Evolutionary conservation across 768 basidiomycete species (phyloP), one percentile per base, ranked within the genome.

Genomic region (Coprinopsis sp.): DNA sequence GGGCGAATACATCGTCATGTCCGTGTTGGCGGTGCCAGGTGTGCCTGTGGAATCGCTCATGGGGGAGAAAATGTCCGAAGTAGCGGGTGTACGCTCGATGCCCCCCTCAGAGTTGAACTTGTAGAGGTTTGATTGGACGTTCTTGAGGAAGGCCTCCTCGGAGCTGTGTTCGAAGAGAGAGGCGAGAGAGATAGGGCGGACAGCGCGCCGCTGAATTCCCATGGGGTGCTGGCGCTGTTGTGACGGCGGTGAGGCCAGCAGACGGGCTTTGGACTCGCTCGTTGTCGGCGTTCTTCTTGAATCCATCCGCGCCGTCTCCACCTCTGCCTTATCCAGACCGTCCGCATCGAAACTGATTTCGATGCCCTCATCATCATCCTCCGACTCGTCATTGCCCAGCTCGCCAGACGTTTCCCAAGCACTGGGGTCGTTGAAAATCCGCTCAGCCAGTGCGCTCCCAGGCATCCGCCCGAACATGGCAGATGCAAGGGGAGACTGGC

Each of bases 371-470:
- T n/a, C n/a, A n/a, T n/a, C n/a, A n/a, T n/a, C n/a, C n/a, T n/a
- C n/a, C n/a, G n/a, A n/a, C n/a, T n/a, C n/a, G n/a, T n/a, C n/a
- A n/a, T n/a, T n/a, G n/a, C n/a, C n/a, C n/a, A n/a, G n/a, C n/a
- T n/a, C n/a, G n/a, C n/a, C n/a, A n/a, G n/a, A n/a, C 18, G 58
- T 62, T 31, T 64, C 64, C 71, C 70, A 73, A 25, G 71, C 66
- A n/a, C 65, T 48, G 3, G 71, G 71, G 47, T 70, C 69, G 38
- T 71, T 71, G 54, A 71, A 70, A 38, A 71, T 73, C 41, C 57
- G 63, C 52, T 71, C 70, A 44, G 69, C 70, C 23, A 71, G 58
- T 10, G 68, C 68, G 43, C 64, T 69, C n/a, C 63, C 63, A 16
- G 68, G 69, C 16, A 65, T 54, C 28, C 54, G 56, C 47, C 61